Conservation (phyloP, 345 rosid species). For the Rhizophora apiculata region DNA sequence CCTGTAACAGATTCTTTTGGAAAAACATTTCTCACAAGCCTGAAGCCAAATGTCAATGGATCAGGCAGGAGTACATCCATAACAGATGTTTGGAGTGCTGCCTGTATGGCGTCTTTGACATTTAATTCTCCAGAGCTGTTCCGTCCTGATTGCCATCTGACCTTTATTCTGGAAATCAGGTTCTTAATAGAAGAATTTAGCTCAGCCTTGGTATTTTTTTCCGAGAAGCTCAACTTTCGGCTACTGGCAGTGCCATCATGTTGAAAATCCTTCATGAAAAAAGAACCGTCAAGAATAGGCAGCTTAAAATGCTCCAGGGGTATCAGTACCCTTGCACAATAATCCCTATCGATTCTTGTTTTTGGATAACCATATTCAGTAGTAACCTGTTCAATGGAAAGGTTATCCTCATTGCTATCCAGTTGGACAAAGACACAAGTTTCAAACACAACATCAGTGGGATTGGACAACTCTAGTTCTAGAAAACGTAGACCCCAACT, state of each 20-base stretch:
- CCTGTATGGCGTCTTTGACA: constrained; percentile 82
- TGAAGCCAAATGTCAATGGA: constrained; percentile 91
- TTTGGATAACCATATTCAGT: constrained; percentile 73
- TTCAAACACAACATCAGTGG: constrained; percentile 93
- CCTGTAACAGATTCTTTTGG: constrained; percentile 27
- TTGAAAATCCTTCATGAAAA: constrained; percentile 65
- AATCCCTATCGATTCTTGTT: constrained; percentile 89
- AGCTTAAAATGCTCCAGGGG: constrained; percentile 96
- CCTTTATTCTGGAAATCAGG: constrained; percentile 85
- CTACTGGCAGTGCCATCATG: constrained; percentile 40
- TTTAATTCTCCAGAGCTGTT: constrained; percentile 93
- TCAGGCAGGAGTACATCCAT: constrained; percentile 97
- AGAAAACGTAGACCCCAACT: constrained; percentile 98
- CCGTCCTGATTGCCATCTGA: constrained; percentile 92
- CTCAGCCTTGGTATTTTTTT: constrained; percentile 85
- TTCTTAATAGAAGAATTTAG: constrained; percentile 77
- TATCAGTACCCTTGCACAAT: constrained; percentile 84
- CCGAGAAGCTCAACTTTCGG: constrained; percentile 66
- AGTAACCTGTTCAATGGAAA: constrained; percentile 43
- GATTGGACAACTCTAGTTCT: constrained; percentile 90
- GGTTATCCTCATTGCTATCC: constrained; percentile 50
- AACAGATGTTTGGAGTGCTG: constrained; percentile 84
- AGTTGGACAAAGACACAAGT: constrained; percentile 77
- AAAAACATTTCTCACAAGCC: constrained; percentile 49
- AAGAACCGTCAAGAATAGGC: constrained; percentile 87